A percentile compares a stretch with the other conserved stretches of the same genome.
These are phyloP conservation scores for Cystoderma amianthinum DNA, from an alignment of 768 basidiomycete genomes.

Conservation along the genomic window DNA sequence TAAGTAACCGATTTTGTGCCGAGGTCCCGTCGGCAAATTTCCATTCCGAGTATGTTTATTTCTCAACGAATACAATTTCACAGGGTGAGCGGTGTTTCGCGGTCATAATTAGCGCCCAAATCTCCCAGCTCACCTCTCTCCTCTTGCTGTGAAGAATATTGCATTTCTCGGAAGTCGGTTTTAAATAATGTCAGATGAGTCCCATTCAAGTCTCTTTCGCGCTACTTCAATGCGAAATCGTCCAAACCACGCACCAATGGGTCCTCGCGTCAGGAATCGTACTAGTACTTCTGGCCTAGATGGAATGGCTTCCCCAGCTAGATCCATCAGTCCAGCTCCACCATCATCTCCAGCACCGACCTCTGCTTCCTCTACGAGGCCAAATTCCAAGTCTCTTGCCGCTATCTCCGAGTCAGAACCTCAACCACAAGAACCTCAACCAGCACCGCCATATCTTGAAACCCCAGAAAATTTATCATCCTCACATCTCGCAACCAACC, in stretches of 20 bases:
- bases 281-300: constrained; percentile 12
- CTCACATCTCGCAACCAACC: neutral
- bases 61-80: too few species aligned
- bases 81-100: too few species aligned
- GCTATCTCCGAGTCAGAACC: constrained; percentile 7
- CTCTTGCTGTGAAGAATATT: neutral
- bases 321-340: neutral
- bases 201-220: constrained; percentile 14
- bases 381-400: constrained; percentile 4
- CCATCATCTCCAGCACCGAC: constrained; percentile 9
- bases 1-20: too few species aligned
- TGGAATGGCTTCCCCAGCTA: constrained; percentile 8
- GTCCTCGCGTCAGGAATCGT: constrained; percentile 17
- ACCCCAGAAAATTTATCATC: constrained; percentile 6
- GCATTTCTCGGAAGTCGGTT: too few species aligned
- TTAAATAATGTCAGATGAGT: constrained; percentile 26
- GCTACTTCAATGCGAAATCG: constrained; percentile 18
- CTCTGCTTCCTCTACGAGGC: constrained; percentile 4
- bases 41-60: too few species aligned
- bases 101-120: too few species aligned
- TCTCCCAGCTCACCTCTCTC: neutral
- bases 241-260: constrained; percentile 16
- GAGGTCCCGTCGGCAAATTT: too few species aligned
- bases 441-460: constrained; percentile 8
- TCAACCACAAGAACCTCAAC: too few species aligned